Percentiles rank a stretch among this genome's conserved stretches.
These are phyloP conservation scores for Hermanozyma aechmeae DNA, from an alignment of 805 yeast species.

Conservation along the genomic window DNA sequence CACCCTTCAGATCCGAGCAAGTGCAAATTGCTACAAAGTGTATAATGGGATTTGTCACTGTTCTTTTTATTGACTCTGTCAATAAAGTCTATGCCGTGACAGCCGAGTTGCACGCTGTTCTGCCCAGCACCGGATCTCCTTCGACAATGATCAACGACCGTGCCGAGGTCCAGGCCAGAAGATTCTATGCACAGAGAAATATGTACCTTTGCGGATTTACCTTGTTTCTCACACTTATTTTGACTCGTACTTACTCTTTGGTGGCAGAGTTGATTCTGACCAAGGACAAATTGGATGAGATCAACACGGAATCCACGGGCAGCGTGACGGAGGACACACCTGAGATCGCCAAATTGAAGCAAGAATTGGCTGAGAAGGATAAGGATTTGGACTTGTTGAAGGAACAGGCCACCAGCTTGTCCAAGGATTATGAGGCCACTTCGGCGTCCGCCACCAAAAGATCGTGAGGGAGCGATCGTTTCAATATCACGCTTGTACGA, in stretches of 20 bases:
- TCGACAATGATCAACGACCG: constrained; percentile 41
- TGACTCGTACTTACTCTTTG: constrained; percentile 74
- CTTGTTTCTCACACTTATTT: constrained; percentile 75
- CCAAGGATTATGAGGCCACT: constrained; percentile 51
- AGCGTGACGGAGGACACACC: constrained; percentile 18
- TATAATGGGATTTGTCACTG: constrained; percentile 70
- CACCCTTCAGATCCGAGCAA: constrained; percentile 63
- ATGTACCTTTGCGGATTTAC: constrained; percentile 94
- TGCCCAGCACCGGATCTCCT: constrained; percentile 10
- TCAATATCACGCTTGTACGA: no score
- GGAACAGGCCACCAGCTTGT: constrained; percentile 60
- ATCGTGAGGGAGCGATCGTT: no score
- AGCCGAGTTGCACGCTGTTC: constrained; percentile 42
- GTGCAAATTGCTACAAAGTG: constrained; percentile 75
- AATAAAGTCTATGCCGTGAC: constrained; percentile 70
- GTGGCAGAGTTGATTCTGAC: constrained; percentile 64
- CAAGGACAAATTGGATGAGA: constrained; percentile 47
- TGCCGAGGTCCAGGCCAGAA: constrained; percentile 79
- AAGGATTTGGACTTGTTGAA: constrained; percentile 58
- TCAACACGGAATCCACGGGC: constrained; percentile 12
- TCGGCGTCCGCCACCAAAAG: constrained; percentile 5
- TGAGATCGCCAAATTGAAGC: constrained; percentile 39
- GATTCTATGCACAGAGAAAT: constrained; percentile 94
- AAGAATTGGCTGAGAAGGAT: constrained; percentile 43
- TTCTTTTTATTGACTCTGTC: constrained; percentile 81